Base-by-base conservation (phyloP, 306 rosid species). In the Amphicarpaea edgeworthii region DNA sequence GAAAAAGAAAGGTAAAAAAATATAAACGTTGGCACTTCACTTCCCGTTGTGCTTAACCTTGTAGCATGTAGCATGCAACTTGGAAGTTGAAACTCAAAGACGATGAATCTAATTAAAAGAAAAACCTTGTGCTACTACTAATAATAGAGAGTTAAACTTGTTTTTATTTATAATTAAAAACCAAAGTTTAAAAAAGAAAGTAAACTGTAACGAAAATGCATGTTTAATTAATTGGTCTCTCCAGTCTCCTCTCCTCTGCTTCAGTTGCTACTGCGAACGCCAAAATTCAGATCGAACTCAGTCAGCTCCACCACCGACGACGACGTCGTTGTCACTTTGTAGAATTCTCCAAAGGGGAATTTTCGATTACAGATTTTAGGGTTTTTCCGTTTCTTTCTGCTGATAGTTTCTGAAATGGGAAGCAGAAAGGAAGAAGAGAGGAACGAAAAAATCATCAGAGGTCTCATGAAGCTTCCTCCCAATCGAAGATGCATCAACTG, bases 381-480 rank as follows among this genome's bases (percentile, higher is more conserved):
- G 75, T 65, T 77, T 77, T 59, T 26, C 30, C 11, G 10, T 41
- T 26, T n/a, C 38, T 58, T 51, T 71, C 45, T 66, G 23, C 23
- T 40, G 71, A 70, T 69, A 37, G 51, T 82, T 73, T 24, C 21
- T 67, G 16, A 63, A 77, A 89, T 89, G 95, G 93, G 82, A 51
- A 92, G 88, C 80, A 88, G 88, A 76, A 92, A 88, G 70, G 88
- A 88, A 81, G 95, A 89, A 64, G 95, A 89, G 81, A 87, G 93
- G 69, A 92, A 89, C 64, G 97, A 92, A 91, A 92, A 84, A 86
- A 89, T 92, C 54, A 91, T 91, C 7, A 82, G 97, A 42, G 97
- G 97, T 11, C 93, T 28, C 14, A 86, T 92, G 95, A 92, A 89
- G 90, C 97, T 92, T 58, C 95, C 97, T 16, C 97, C 97, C 0